phyloP scores from a whole-genome alignment of 2,329 filamentous ascomycete species.

The Tolypocladium endophyticum region DNA sequence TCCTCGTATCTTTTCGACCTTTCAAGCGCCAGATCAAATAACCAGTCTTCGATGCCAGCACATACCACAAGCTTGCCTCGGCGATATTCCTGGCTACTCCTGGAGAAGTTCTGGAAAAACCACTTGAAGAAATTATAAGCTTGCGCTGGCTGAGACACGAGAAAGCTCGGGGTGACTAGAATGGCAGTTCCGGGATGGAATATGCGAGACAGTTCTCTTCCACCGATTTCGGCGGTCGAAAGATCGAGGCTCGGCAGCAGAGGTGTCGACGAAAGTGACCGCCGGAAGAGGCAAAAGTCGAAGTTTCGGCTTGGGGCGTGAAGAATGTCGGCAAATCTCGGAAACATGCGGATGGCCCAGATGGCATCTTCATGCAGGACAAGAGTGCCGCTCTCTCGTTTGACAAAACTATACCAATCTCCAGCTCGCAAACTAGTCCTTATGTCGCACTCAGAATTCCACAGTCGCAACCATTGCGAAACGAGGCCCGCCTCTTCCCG shows the following conservation, averaged over 20 bases:
- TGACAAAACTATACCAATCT: conserved; percentile 35
- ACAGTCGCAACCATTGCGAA: conserved; percentile 31
- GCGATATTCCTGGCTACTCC: conserved; percentile 2
- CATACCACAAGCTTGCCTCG: conserved; percentile 18
- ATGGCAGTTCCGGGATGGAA: conserved; percentile 21
- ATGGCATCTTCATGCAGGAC: conserved; percentile 35
- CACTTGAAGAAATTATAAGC: conserved; percentile 25
- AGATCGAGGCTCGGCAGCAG: conserved; percentile 5
- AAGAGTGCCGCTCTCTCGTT: conserved; percentile 17
- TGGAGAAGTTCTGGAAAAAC: conserved; percentile 16
- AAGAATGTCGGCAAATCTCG: conserved; percentile 23
- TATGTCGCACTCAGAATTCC: conserved; percentile 29
- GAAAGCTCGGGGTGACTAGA: conserved; percentile 31
- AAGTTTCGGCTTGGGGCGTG: conserved; percentile 13
- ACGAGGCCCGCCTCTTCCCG: conserved; percentile 25
- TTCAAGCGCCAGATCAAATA: conserved; percentile 15
- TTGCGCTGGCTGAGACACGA: conserved; percentile 25
- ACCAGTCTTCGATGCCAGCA: conserved; percentile 16
- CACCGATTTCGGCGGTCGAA: conserved; percentile 4
- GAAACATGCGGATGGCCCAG: conserved; percentile 27
- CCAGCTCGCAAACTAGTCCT: conserved; percentile 29
- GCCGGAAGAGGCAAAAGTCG: conserved; percentile 29
- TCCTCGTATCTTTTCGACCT: conserved; percentile 4
- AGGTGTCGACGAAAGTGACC: conserved; percentile 15
- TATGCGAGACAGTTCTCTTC: conserved; percentile 16